Base-by-base conservation (phyloP, 176 grass and related monocot species). In the Panicum miliaceum region DNA sequence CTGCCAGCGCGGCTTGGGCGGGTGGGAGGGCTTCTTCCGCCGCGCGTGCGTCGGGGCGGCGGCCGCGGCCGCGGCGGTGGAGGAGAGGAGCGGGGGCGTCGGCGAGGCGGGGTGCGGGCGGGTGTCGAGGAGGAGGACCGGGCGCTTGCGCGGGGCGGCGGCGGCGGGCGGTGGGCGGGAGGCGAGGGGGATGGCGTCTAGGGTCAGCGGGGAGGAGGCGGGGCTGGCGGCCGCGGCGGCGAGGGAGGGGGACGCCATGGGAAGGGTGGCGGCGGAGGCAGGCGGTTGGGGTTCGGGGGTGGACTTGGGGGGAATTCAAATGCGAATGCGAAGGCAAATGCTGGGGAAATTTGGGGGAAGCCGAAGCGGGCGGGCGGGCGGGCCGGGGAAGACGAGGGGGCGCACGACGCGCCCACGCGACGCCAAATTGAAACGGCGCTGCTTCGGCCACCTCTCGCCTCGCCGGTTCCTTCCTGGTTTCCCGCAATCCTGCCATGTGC, bases 71-170 rank as follows among this genome's bases (percentile, higher is more conserved):
- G 68, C 85, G 2, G 27, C 54, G 9, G 75, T 5, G 46, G 68
- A 35, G 14, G 85, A 65, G 70, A 1, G 12, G 71, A 50, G 64
- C 6, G 64, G 78, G 43, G 56, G 75, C 42, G 72, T 66, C 16
- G 72, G 73, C 12, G 84, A 82, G n/a, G 84, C 18, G 0, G 79
- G 73, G 27, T 78, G 84, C n/a, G 75, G 16, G 19, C 84, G 74
- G 47, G 83, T 59, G 38, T 87, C 67, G 75, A 90, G 84, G 19
- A 87, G 89, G 80, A 90, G 50, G 40, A 90, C 48, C 10, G 80
- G 51, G 14, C 84, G 84, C 89, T 87, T 90, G 19, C 89, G 89
- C 74, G 43, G 47, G 19, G 83, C 78, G 54, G 88, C 48, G 50
- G 79, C 64, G 40, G 61, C 15, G 29, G 29, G 29, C 8, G 78